Conservation (phyloP, 768 basidiomycete species). For the Botryobasidium botryosum region DNA sequence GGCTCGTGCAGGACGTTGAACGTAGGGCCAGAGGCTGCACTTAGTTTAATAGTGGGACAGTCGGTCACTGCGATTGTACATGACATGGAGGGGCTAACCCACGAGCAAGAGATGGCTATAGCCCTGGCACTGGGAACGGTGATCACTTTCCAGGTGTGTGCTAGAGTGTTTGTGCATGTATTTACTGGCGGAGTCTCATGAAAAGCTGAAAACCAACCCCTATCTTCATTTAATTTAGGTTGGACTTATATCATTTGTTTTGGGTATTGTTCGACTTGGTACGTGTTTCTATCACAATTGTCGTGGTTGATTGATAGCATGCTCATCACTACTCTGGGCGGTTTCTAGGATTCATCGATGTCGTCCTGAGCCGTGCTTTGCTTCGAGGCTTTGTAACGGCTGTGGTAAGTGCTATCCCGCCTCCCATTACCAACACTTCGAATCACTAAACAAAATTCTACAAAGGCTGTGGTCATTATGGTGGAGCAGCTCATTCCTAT, state of each 20-base stretch:
- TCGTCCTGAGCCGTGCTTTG: slow-evolving; percentile 76
- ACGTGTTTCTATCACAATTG: slow-evolving; percentile 38
- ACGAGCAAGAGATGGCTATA: slow-evolving; percentile 35
- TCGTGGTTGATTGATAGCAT: slow-evolving; percentile 78
- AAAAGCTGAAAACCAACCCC: background rate
- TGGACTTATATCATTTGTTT: slow-evolving; percentile 66
- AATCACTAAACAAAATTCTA: background rate
- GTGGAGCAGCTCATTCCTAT: slow-evolving; percentile 63
- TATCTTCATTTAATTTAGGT: too few relatives aligned
- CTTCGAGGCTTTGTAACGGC: slow-evolving; percentile 79
- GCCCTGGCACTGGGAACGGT: slow-evolving; percentile 59
- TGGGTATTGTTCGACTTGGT: slow-evolving; percentile 64
- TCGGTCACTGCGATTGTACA: slow-evolving; percentile 56
- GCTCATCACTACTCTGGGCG: too few relatives aligned
- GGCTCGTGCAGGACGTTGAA: slow-evolving; percentile 71
- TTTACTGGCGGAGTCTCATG: background rate
- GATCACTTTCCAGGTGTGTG: slow-evolving; percentile 61
- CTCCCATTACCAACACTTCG: too few relatives aligned
- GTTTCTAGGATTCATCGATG: slow-evolving; percentile 87
- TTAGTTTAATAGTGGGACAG: slow-evolving; percentile 77
- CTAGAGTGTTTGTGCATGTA: background rate
- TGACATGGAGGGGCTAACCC: slow-evolving; percentile 21
- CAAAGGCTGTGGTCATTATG: slow-evolving; percentile 55
- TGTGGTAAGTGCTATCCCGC: slow-evolving; percentile 29
- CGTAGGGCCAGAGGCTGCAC: slow-evolving; percentile 61